Conservation (phyloP, 2,329 filamentous ascomycete species). For the Albifimbria verrucaria region DNA sequence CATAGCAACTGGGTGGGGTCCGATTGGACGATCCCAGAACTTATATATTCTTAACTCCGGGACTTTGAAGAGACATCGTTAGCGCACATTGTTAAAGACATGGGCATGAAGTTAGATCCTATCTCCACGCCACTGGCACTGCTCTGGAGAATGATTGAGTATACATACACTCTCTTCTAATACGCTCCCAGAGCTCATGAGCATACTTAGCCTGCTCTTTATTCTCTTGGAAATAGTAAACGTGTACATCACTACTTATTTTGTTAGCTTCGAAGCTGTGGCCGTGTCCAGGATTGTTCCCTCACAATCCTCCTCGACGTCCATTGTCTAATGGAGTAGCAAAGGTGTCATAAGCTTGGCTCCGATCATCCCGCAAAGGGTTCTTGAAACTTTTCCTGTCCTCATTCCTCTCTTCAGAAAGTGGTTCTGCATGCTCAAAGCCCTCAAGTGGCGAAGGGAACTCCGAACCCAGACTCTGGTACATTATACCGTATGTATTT, state of each 20-base stretch:
- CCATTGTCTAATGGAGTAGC: constrained; percentile 64
- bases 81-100: too few species aligned
- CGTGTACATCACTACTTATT: constrained; percentile 68
- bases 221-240: constrained; percentile 73
- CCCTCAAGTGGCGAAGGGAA: constrained; percentile 50
- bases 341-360: constrained; percentile 69
- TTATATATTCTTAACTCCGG: constrained; percentile 81
- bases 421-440: constrained; percentile 52
- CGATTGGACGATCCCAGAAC: constrained; percentile 73
- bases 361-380: constrained; percentile 55
- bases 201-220: constrained; percentile 64
- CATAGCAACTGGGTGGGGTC: constrained; percentile 82
- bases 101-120: too few species aligned
- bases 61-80: constrained; percentile 44
- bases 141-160: too few species aligned
- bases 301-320: constrained; percentile 67
- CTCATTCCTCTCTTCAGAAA: constrained; percentile 56
- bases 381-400: constrained; percentile 80
- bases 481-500: too few species aligned
- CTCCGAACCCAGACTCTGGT: background rate
- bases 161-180: constrained; percentile 74
- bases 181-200: constrained; percentile 69
- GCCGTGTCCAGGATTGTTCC: constrained; percentile 8
- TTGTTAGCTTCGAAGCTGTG: background rate
- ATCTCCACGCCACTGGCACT: too few species aligned